Base-by-base conservation (phyloP, 2,329 filamentous ascomycete genomes). In the Dryadomyces quercivorus region DNA sequence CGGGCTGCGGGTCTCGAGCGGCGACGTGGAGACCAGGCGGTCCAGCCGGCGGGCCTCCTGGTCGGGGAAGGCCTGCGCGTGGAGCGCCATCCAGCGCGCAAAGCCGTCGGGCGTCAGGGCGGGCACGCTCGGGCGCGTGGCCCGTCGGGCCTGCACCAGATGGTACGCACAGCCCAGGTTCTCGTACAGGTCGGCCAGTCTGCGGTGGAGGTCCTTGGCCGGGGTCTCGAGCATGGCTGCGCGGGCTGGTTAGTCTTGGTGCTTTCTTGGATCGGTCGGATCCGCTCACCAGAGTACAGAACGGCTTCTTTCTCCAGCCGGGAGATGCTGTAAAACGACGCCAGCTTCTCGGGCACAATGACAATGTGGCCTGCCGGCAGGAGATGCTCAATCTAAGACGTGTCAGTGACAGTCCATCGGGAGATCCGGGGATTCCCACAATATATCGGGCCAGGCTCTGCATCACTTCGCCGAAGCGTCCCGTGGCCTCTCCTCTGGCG, bases 41-140 rank as follows among this genome's bases (percentile, higher is more conserved):
- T 81, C 74, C 5, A 95, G 72, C 10, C 90, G 80, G 45, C 78
- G 75, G 56, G 82, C 84, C 66, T 95, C 89, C 49, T 80, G 75
- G 44, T 89, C 82, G 0, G 90, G 90, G 59, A 89, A 82, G 1
- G 88, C 86, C 59, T 82, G 78, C 42, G 92, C 84, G 65, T 88
- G 78, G 43, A 80, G 73, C 1, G 80, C 84, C 71, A 86, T 82
- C 84, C 88, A 95, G 53, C 74, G 73, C 51, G 78, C 75, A 63
- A 88, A 88, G 2, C 85, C 85, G n/a, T 72, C 65, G 0, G 81
- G 78, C 0, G 85, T 88, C 22, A 89, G 69, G 1, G 77, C 80
- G 0, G 85, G 85, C 26, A 85, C 73, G 43, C 73, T 72, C 4
- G 84, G 82, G 50, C 73, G 70, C 36, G 76, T 72, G 20, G 71